Conservation (phyloP, 768 basidiomycete genomes). For the Mycena floridula region DNA sequence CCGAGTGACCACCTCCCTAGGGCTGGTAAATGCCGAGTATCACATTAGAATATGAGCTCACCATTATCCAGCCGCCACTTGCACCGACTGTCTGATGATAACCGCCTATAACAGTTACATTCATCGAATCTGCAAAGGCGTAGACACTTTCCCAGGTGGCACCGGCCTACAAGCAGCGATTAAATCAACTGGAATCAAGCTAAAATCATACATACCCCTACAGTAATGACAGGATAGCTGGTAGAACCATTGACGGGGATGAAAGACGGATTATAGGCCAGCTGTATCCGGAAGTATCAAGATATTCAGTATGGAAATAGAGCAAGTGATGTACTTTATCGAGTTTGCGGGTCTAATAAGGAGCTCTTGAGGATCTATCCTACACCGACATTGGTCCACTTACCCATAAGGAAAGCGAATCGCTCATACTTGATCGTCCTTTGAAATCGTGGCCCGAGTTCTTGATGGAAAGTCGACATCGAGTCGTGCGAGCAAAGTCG, state of each 20-base stretch:
- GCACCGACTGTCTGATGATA: conserved; percentile 23
- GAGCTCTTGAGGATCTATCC: not conserved
- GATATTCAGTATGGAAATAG: not conserved
- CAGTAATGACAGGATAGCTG: conserved; percentile 16
- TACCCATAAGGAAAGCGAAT: conserved; percentile 20
- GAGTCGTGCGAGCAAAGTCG: conserved; percentile 15
- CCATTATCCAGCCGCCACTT: conserved; percentile 24
- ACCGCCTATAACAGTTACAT: conserved; percentile 29
- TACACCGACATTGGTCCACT: conserved; percentile 1
- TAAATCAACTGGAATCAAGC: not conserved
- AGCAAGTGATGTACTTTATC: conserved; percentile 3
- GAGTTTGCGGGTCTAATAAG: conserved; percentile 5
- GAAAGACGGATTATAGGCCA: conserved; percentile 11
- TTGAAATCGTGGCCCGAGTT: conserved; percentile 24
- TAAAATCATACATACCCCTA: conserved; percentile 15
- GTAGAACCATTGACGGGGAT: conserved; percentile 11
- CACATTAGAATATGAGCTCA: not conserved
- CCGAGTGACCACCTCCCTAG: conserved; percentile 18
- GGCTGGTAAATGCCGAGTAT: not conserved
- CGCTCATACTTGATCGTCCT: conserved; percentile 18
- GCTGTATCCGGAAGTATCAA: not conserved
- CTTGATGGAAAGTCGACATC: conserved; percentile 19
- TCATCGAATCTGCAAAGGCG: conserved; percentile 26
- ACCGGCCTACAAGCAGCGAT: conserved; percentile 19
- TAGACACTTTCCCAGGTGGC: conserved; percentile 23